Conservation (phyloP, 192 early-diverging fungal species). For the Coemansia sp. region DNA sequence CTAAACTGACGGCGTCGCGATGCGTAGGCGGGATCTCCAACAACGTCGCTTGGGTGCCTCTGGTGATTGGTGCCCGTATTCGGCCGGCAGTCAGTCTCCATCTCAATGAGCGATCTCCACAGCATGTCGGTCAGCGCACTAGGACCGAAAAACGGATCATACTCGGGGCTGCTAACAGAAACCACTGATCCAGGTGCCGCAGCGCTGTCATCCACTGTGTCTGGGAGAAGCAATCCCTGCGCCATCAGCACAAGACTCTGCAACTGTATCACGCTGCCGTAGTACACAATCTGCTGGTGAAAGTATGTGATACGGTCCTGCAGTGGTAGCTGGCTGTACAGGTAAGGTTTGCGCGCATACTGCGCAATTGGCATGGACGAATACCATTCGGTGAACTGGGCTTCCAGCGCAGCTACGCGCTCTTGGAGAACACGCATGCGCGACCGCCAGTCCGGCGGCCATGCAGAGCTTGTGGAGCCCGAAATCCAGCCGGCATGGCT, state of each 20-base stretch:
- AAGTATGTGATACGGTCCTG: constrained; percentile 51
- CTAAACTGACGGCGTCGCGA: constrained; percentile 40
- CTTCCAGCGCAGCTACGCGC: constrained; percentile 35
- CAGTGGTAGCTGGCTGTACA: constrained; percentile 46
- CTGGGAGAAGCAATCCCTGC: constrained; percentile 44
- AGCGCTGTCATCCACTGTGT: constrained; percentile 24
- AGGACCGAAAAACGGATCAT: constrained; percentile 15
- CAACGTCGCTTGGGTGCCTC: background rate
- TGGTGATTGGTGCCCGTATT: background rate
- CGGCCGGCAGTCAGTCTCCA: constrained; percentile 3
- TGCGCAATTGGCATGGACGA: constrained; percentile 44
- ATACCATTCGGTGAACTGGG: constrained; percentile 47
- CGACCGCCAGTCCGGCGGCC: constrained; percentile 55
- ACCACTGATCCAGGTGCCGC: background rate
- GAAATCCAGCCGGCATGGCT: constrained; percentile 28
- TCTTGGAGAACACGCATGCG: constrained; percentile 49
- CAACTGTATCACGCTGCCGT: constrained; percentile 49
- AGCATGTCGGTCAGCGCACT: constrained; percentile 35
- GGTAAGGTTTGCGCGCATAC: constrained; percentile 32
- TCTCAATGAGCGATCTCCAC: constrained; percentile 40
- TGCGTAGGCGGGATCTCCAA: constrained; percentile 14
- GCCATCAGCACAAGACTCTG: constrained; percentile 42
- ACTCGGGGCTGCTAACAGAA: background rate
- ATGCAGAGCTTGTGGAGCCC: constrained; percentile 21
- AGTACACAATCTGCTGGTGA: constrained; percentile 51